phyloP scores from a whole-genome alignment of 2,329 filamentous ascomycete genomes.

The Fusarium hainanense region DNA sequence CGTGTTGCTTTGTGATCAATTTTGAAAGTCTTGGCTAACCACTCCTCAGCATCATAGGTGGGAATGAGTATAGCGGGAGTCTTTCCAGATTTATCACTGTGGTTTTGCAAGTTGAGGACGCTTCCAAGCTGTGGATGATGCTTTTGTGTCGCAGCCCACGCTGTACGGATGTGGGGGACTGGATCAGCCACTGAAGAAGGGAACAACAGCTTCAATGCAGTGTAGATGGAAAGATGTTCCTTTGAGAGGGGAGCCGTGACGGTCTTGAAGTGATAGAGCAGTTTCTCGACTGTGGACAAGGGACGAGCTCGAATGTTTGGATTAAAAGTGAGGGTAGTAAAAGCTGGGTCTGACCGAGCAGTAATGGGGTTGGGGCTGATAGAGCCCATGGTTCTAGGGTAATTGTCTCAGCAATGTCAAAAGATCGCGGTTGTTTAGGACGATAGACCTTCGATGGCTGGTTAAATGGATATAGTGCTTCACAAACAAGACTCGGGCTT shows the following conservation, averaged over 20 bases:
- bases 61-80: neutral
- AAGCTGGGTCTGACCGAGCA: neutral
- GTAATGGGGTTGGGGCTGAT: neutral
- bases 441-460: neutral
- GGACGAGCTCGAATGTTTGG: neutral
- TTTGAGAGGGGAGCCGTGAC: neutral
- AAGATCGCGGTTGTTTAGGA: neutral
- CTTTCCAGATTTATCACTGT: neutral
- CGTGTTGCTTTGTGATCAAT: neutral
- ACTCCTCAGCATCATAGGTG: neutral
- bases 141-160: neutral
- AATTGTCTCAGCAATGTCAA: neutral
- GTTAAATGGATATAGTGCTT: neutral
- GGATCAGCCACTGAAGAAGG: neutral
- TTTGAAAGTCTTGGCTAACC: conserved; percentile 2
- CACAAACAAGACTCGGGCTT: neutral
- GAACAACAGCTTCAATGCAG: neutral
- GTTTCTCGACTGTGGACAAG: conserved; percentile 6
- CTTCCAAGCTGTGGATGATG: conserved; percentile 9
- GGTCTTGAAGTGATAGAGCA: conserved; percentile 2
- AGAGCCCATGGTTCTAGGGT: neutral
- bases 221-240: conserved; percentile 7
- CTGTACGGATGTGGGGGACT: conserved; percentile 1
- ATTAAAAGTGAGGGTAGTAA: neutral
- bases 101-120: neutral